Percentiles rank a stretch among this genome's conserved stretches.
These are phyloP conservation scores for Jackrogersella multiformis DNA, from an alignment of 495 filamentous ascomycete species.

Conservation along the genomic window DNA sequence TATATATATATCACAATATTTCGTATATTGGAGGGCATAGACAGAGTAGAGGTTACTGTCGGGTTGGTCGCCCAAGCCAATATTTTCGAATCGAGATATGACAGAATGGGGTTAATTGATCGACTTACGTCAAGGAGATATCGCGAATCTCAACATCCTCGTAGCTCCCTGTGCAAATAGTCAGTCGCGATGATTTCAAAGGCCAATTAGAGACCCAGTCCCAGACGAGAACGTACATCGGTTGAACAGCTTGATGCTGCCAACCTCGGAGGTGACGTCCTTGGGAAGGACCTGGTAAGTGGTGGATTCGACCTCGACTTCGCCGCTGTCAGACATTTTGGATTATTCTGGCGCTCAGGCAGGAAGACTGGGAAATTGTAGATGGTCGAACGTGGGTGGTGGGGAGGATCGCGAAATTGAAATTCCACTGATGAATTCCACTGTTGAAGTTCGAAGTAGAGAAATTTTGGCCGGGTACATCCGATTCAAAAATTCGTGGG, in stretches of 20 bases:
- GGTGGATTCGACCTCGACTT: conserved; percentile 87
- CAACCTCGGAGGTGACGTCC: conserved; percentile 89
- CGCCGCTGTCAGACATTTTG: conserved; percentile 95
- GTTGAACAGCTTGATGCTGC: conserved; percentile 95
- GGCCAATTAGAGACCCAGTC: not conserved
- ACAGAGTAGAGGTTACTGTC: conserved; percentile 4
- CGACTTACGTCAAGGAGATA: conserved; percentile 97
- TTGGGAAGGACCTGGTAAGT: conserved; percentile 89
- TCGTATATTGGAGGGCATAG: conserved; percentile 13
- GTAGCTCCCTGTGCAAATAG: conserved; percentile 70
- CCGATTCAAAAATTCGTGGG: conserved; percentile 46
- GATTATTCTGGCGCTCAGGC: conserved; percentile 40
- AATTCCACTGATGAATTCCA: conserved; percentile 31
- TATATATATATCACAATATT: conserved; percentile 4
- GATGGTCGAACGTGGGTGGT: conserved; percentile 44
- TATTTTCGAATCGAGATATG: conserved; percentile 19
- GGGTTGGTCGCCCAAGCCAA: not conserved
- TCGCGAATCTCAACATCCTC: conserved; percentile 99
- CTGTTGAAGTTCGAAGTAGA: conserved; percentile 37
- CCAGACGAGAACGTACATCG: conserved; percentile 50
- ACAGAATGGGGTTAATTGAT: conserved; percentile 18
- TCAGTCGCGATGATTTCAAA: conserved; percentile 40
- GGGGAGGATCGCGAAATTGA: conserved; percentile 50
- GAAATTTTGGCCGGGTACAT: conserved; percentile 48
- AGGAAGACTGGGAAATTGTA: conserved; percentile 15